Evolutionary conservation across 2,329 filamentous ascomycete species (phyloP), one percentile per base, ranked within the genome.

Genomic region (Coniosporium uncinatum): DNA sequence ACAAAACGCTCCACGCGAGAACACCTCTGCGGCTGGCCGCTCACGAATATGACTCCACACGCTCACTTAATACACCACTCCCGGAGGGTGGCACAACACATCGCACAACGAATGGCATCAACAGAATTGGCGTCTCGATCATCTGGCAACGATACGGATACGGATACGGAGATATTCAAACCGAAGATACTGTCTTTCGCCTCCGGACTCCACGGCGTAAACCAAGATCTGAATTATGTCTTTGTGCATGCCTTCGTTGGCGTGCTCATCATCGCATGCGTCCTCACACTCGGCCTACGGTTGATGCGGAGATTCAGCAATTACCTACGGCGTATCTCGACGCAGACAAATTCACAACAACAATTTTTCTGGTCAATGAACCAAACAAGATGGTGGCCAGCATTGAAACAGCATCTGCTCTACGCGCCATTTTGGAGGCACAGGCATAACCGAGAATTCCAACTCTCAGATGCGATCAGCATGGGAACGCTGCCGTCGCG

Each of bases 401-500:
- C 71, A 62, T 66, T 88, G 49, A 70, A 74, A 68, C 78, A 75
- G 55, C 74, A 85, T 50, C 48, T 88, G 17, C 64, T 83, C 16
- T 83, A 81, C 55, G 82, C 88, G 1, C 88, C 88, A 5, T 64
- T 94, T 16, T 77, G 81, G 54, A 75, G 73, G 42, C 86, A 86
- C 56, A 76, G 87, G 53, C 88, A 93, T 64, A 93, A 93, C 53
- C 70, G 78, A 20, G 82, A 86, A 55, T 75, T 88, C 49, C 80
- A 83, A 54, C 63, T 89, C 14, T 83, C 79, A 18, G 71, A 70
- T 16, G 82, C 81, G 5, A 64, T 87, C 55, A 81, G 81, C 50
- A 78, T 88, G 41, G 85, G 88, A 47, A 91, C 87, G 0, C 66
- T 94, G 16, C 88, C 88, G 0, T 85, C 84, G n/a, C 72, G 88